These are phyloP conservation scores for Suillus paluster DNA, from an alignment of 768 basidiomycete genomes.

Conservation along the genomic window DNA sequence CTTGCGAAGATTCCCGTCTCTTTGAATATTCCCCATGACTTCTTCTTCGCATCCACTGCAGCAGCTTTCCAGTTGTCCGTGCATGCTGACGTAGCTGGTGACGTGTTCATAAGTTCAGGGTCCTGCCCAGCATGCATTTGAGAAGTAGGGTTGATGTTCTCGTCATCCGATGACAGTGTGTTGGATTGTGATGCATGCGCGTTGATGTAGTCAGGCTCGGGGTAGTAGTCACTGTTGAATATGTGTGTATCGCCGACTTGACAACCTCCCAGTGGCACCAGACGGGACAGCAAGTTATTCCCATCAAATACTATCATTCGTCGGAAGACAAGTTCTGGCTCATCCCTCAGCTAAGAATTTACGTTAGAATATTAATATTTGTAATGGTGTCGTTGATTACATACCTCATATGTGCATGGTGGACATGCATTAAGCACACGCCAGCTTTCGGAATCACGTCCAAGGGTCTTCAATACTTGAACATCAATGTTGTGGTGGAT, in stretches of 20 bases:
- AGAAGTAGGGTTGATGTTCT: background rate
- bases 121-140: background rate
- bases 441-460: constrained; percentile 35
- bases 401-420: constrained; percentile 40
- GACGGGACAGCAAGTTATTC: background rate
- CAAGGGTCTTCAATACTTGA: constrained; percentile 28
- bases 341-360: background rate
- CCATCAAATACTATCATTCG: background rate
- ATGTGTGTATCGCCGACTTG: background rate
- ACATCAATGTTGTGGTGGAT: constrained; percentile 26
- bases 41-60: constrained; percentile 30
- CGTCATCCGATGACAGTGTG: too few species aligned
- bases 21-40: constrained; percentile 40
- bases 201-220: background rate
- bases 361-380: background rate
- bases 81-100: too few species aligned
- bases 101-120: too few species aligned
- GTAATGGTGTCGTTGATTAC: too few species aligned
- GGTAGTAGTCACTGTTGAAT: background rate
- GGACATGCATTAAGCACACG: constrained; percentile 36
- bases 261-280: background rate
- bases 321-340: background rate
- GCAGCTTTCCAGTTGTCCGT: constrained; percentile 38
- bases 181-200: too few species aligned
- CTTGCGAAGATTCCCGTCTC: constrained; percentile 43